Evolutionary conservation across 2,329 filamentous ascomycete genomes (phyloP), one percentile per base, ranked within the genome.

Genomic region (Bipolaris gigantea): DNA sequence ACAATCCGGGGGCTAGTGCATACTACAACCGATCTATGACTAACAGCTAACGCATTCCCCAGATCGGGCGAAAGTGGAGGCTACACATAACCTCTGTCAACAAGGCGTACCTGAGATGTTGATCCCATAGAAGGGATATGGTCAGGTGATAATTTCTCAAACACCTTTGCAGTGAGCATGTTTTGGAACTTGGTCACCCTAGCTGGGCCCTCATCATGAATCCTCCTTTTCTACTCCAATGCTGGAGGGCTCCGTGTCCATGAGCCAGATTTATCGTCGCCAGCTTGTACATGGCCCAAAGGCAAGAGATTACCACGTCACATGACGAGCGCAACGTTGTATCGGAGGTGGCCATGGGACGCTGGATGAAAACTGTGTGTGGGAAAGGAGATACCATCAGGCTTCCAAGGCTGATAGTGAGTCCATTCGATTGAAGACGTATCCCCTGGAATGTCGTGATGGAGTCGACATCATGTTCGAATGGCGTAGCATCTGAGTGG

Each of bases 1-100:
- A 57, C 64, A 61, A 63, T 47, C 34, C 16, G 40, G 38, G 57
- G 50, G 51, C 62, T 64, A 66, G 66, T 59, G 46, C 44, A 44
- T 48, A 42, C 49, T 30, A 60, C 48, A 21, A 36, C 52, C n/a
- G 15, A 50, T 42, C 48, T 42, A 50, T 59, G 52, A 60, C 57
- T 53, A 53, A 56, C 36, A 19, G 32, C 16, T 33, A 13, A 13
- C 46, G 13, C 19, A 2, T 36, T 19, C 44, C 36, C 23, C 48
- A 23, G 40, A 25, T 39, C n/a, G n/a, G 10, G 2, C 3, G 18
- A 30, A 5, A 32, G 8, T n/a, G 21, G 25, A 18, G 16, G 8
- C 10, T 27, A 8, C 21, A 36, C 15, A n/a, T 35, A 11, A 5
- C 2, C 9, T 18, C n/a, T 32, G 8, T 18, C 6, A 35, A 19